A percentile compares a stretch with the other conserved stretches of the same genome.
Evolutionary conservation across 2,329 filamentous ascomycete genomes (phyloP).

Genomic region (Chaetomium strumarium): DNA sequence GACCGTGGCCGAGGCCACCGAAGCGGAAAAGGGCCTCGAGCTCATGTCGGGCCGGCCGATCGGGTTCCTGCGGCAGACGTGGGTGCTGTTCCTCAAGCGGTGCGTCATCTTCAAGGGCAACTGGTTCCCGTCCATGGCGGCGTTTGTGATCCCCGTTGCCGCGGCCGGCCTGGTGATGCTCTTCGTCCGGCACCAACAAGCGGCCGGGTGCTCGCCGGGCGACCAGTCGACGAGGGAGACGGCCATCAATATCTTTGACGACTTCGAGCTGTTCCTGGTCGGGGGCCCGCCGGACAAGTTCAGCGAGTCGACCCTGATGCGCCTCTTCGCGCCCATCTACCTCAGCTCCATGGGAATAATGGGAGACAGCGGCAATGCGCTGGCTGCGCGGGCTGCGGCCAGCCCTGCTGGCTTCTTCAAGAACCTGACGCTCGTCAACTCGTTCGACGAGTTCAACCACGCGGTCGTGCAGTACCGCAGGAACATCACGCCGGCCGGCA

Average conservation of each 20-base stretch:
- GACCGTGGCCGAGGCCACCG: conserved; percentile 22
- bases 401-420: conserved; percentile 27
- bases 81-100: conserved; percentile 73
- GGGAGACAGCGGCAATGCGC: conserved; percentile 9
- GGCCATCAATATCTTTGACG: conserved; percentile 35
- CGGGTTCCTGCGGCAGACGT: conserved; percentile 62
- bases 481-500: conserved; percentile 69
- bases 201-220: conserved; percentile 46
- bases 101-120: conserved; percentile 72
- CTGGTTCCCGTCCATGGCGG: conserved; percentile 67
- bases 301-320: conserved; percentile 25
- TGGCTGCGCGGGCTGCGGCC: conserved; percentile 19
- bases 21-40: conserved; percentile 37
- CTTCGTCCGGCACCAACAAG: conserved; percentile 57
- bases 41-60: conserved; percentile 65
- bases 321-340: conserved; percentile 38
- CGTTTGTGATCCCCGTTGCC: conserved; percentile 70
- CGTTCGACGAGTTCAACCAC: conserved; percentile 60
- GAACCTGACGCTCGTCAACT: conserved; percentile 51
- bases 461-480: conserved; percentile 58
- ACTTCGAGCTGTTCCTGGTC: conserved; percentile 35
- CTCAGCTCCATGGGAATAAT: conserved; percentile 10
- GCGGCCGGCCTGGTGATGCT: conserved; percentile 74
- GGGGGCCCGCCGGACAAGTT: conserved; percentile 42
- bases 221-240: conserved; percentile 40